Evolutionary conservation across 441 rosid genomes (phyloP).

Genomic region (Syzygium syzygioides): DNA sequence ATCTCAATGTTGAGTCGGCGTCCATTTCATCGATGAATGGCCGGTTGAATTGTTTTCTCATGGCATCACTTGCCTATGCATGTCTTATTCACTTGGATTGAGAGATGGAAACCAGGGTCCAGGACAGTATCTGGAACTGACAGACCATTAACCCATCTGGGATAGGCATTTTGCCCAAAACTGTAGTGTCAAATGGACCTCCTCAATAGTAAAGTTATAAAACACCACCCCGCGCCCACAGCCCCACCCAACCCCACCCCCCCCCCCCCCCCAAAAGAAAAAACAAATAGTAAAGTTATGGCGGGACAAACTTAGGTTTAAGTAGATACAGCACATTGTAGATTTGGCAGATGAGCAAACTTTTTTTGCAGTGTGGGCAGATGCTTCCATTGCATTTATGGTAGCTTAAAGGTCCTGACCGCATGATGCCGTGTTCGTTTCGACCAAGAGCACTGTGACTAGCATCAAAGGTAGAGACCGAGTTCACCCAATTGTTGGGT

Average conservation of each 20-base stretch:
- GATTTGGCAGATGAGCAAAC: background rate
- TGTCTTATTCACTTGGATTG: background rate
- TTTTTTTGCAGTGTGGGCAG: background rate
- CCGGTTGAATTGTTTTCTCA: background rate
- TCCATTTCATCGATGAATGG: background rate
- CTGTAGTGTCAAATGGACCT: background rate
- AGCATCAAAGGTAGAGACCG: background rate
- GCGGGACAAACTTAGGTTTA: background rate
- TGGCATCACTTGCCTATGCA: background rate
- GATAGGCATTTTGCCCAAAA: background rate
- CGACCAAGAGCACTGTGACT: background rate
- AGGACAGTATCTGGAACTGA: background rate
- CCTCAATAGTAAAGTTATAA: background rate
- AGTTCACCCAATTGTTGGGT: background rate
- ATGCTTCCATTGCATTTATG: background rate
- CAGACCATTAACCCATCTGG: background rate
- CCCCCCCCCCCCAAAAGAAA: no score
- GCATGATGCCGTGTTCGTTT: background rate
- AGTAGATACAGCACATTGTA: background rate
- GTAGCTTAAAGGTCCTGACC: background rate
- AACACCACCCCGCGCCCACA: no score
- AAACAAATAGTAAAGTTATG: background rate
- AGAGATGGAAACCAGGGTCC: background rate
- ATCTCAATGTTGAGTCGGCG: background rate
- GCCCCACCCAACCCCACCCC: no score